A percentile compares a stretch with the other conserved stretches of the same genome.
Evolutionary conservation across 352 stramenopile species (phyloP).

Genomic region (Phytopythium kandeliae): DNA sequence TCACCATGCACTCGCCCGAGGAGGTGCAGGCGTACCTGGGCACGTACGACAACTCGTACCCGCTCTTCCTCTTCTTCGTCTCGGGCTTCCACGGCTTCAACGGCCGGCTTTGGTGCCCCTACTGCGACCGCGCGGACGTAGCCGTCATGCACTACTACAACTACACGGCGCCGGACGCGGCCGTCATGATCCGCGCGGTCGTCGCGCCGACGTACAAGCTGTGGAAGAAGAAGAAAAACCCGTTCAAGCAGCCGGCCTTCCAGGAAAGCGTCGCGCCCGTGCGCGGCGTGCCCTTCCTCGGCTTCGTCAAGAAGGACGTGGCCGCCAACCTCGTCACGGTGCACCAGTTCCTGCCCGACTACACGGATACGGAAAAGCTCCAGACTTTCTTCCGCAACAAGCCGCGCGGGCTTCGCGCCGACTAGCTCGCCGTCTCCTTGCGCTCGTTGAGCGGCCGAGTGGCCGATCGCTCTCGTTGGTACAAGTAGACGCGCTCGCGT

Average conservation of each 20-base stretch:
- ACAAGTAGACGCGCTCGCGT: too few relatives aligned
- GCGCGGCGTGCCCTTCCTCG: conserved; percentile 60
- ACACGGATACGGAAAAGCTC: conserved; percentile 38
- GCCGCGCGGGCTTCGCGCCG: conserved; percentile 16
- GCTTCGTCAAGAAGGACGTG: conserved; percentile 51
- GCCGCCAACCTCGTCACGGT: conserved; percentile 34
- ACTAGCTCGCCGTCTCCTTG: conserved; percentile 4
- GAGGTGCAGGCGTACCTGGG: conserved; percentile 49
- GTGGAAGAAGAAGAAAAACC: conserved; percentile 81
- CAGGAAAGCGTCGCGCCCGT: conserved; percentile 49
- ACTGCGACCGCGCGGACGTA: conserved; percentile 68
- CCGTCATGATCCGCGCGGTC: conserved; percentile 49
- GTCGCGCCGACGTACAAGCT: conserved; percentile 54
- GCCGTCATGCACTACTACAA: conserved; percentile 79
- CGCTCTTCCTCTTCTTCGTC: conserved; percentile 76
- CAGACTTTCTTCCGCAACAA: conserved; percentile 42
- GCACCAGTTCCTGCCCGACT: conserved; percentile 61
- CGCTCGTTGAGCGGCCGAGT: too few relatives aligned
- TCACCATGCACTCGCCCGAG: conserved; percentile 37
- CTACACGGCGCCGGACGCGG: conserved; percentile 50
- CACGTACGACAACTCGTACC: conserved; percentile 64
- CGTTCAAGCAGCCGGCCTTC: conserved; percentile 62
- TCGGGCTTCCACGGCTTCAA: conserved; percentile 72
- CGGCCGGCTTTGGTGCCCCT: conserved; percentile 71
- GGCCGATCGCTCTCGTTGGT: too few relatives aligned